Evolutionary conservation across 805 yeast species (phyloP), one percentile per base, ranked within the genome.

Genomic region (Scheffersomyces coipomensis): DNA sequence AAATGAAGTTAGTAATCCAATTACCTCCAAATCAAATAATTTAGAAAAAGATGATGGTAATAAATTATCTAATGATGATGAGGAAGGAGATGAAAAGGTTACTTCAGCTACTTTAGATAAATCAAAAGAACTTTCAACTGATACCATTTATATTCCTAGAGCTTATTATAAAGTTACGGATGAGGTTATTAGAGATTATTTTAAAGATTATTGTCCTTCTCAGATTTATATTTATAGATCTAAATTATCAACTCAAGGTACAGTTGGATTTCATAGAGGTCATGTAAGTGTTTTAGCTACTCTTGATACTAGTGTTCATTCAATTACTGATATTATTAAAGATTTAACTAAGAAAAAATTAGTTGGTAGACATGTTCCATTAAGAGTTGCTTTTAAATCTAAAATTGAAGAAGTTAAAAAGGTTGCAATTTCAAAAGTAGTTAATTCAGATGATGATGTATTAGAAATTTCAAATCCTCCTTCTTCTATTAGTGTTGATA

Each of bases 231-330:
- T 78, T 31, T 73, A 68, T 51, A 72, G 68, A 49, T 66, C 66
- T 29, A 51, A 48, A 36, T 63, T 61, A 33, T 48, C 53, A 29
- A 50, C 48, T 39, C 50, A 53, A 30, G 49, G 52, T 22, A 51
- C 49, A 38, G 58, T 67, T 43, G 59, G 58, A 22, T 66, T 62
- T 34, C 62, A 63, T 32, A 40, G 51, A 33, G 43, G 42, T 11
- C 49, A 59, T 37, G 70, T 71, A 11, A 71, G 75, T 37, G 88
- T 86, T 37, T 71, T 73, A 62, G 75, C 70, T 36, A 75, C 70
- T 34, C 60, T 75, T 41, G 64, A 68, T 13, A 64, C 66, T n/a
- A 23, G 35, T 3, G 70, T 60, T 2, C 65, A 56, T 15, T 71
- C 71, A 2, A 51, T 76, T 26, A 59, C 60, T 3, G 60, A 59